Evolutionary conservation across 2,329 filamentous ascomycete genomes (phyloP).

Genomic region (Ophiostoma sp.): DNA sequence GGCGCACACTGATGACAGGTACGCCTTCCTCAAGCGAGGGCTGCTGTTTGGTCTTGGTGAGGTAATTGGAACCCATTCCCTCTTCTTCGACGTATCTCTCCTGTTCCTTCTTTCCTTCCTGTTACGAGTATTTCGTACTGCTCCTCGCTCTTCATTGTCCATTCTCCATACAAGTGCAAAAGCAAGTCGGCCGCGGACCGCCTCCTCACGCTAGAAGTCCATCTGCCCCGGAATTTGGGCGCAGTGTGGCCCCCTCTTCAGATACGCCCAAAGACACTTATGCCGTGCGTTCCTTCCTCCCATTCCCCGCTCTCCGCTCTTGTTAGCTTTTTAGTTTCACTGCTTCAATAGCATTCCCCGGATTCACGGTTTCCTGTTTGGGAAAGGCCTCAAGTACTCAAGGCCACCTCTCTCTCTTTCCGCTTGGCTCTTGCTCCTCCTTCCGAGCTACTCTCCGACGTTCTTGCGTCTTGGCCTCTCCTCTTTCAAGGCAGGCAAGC

Average conservation of each 20-base stretch:
- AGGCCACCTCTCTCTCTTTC: background rate
- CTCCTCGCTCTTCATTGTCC: background rate
- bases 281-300: background rate
- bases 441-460: background rate
- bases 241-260: background rate
- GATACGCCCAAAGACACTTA: background rate
- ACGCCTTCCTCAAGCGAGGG: background rate
- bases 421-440: background rate
- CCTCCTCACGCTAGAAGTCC: background rate
- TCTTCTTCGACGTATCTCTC: background rate
- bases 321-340: background rate
- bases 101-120: background rate
- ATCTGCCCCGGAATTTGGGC: background rate
- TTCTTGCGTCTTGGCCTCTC: background rate
- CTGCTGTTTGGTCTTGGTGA: background rate
- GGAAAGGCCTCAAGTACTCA: background rate
- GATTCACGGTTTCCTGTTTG: conserved; percentile 13
- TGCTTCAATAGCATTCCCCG: background rate
- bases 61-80: background rate
- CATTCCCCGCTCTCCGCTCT: conserved; percentile 3
- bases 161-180: background rate
- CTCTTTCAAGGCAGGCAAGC: background rate
- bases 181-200: background rate
- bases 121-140: background rate
- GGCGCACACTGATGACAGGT: background rate